Conservation (phyloP, 2,329 filamentous ascomycete species). For the Ambrosiella cleistominuta region DNA sequence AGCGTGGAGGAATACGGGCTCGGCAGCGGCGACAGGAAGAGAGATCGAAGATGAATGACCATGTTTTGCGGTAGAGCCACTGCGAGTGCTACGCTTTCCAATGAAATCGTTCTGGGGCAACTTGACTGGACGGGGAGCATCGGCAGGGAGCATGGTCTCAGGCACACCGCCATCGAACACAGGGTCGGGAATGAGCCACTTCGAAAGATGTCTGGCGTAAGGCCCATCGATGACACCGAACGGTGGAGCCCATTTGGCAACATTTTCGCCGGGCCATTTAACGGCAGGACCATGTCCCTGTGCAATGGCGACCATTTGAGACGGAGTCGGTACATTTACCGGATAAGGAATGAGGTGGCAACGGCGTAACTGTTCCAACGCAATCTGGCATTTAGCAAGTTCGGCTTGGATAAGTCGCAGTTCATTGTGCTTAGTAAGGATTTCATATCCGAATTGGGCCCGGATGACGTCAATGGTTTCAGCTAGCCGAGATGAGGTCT, state of each 20-base stretch:
- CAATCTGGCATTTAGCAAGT: slow-evolving; percentile 84
- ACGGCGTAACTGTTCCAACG: slow-evolving; percentile 80
- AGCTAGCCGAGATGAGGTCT: not conserved
- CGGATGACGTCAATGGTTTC: slow-evolving; percentile 34
- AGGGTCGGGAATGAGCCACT: slow-evolving; percentile 83
- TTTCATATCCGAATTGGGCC: slow-evolving; percentile 77
- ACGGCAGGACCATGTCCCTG: slow-evolving; percentile 58
- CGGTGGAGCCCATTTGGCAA: slow-evolving; percentile 64
- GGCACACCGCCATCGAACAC: slow-evolving; percentile 57
- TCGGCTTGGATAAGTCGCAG: slow-evolving; percentile 89
- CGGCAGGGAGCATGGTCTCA: slow-evolving; percentile 26
- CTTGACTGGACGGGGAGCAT: slow-evolving; percentile 48
- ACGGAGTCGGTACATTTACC: slow-evolving; percentile 46
- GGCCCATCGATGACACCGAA: slow-evolving; percentile 86
- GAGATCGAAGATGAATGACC: slow-evolving; percentile 21
- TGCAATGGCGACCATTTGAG: slow-evolving; percentile 53
- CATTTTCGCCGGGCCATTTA: slow-evolving; percentile 41
- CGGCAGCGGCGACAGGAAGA: not conserved
- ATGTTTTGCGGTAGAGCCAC: slow-evolving; percentile 29
- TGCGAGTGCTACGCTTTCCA: slow-evolving; percentile 33
- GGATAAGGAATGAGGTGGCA: slow-evolving; percentile 88
- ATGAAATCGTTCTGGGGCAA: slow-evolving; percentile 42
- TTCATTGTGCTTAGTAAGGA: slow-evolving; percentile 87
- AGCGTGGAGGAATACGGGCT: not conserved
- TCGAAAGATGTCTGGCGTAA: slow-evolving; percentile 84